Percentiles rank a stretch among this genome's conserved stretches.
phyloP scores from a whole-genome alignment of 2,329 filamentous ascomycete genomes.

The Stenocarpella maydis region DNA sequence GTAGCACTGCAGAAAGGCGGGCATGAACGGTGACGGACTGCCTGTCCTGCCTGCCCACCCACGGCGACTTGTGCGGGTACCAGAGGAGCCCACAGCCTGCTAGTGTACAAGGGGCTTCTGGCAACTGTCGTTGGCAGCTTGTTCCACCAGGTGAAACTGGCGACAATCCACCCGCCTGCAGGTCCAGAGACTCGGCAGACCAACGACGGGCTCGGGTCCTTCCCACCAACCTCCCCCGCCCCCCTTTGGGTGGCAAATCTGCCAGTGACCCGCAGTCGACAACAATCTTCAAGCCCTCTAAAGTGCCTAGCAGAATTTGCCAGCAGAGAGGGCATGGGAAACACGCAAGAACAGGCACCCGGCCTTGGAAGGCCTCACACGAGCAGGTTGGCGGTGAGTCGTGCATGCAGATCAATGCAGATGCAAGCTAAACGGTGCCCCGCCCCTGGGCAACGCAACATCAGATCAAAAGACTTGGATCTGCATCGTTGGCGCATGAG shows the following conservation, averaged over 20 bases:
- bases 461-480: not conserved
- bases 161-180: slow-evolving; percentile 5
- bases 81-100: not conserved
- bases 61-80: no score
- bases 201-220: slow-evolving; percentile 1
- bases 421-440: not conserved
- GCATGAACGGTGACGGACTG: slow-evolving; percentile 10
- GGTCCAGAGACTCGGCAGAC: slow-evolving; percentile 6
- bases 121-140: slow-evolving; percentile 15
- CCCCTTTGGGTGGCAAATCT: not conserved
- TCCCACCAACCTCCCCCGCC: no score
- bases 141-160: slow-evolving; percentile 15
- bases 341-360: not conserved
- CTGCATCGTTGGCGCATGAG: not conserved
- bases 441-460: not conserved
- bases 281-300: not conserved
- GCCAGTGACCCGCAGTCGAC: not conserved
- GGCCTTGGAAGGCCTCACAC: slow-evolving; percentile 1
- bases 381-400: slow-evolving; percentile 23
- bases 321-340: not conserved
- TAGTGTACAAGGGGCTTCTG: not conserved
- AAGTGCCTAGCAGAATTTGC: not conserved
- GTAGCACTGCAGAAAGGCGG: slow-evolving; percentile 30
- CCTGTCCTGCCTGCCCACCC: not conserved
- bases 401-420: slow-evolving; percentile 27